Evolutionary conservation across 495 filamentous ascomycete genomes (phyloP).

Genomic region (Endocarpon pusillum): DNA sequence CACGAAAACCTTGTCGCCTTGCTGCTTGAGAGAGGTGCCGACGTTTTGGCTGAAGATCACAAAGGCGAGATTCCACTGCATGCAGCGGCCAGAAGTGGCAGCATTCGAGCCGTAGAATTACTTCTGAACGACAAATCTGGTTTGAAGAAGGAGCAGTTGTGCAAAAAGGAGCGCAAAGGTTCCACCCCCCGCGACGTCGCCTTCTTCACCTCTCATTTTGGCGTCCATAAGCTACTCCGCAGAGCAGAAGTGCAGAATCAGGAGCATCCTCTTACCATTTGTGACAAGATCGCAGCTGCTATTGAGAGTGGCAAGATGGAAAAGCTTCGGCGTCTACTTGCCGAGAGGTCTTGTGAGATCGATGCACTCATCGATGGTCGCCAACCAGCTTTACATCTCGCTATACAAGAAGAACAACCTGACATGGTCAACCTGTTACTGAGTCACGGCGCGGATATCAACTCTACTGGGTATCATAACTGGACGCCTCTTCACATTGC

Average conservation of each 20-base stretch:
- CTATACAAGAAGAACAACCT: conserved; percentile 3
- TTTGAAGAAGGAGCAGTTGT: not conserved
- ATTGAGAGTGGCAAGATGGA: too few relatives aligned
- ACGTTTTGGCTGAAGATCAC: not conserved
- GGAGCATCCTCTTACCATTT: too few relatives aligned
- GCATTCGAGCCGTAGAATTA: not conserved
- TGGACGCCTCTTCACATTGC: conserved; percentile 6
- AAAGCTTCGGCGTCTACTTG: not conserved
- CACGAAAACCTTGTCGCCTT: not conserved
- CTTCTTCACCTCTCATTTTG: conserved; percentile 1
- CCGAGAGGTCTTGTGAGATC: conserved; percentile 1
- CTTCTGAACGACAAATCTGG: conserved; percentile 2
- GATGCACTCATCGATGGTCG: not conserved
- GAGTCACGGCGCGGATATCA: not conserved
- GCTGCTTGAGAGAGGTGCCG: conserved; percentile 3
- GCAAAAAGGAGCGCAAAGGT: not conserved
- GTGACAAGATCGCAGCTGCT: too few relatives aligned
- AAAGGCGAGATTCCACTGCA: conserved; percentile 3
- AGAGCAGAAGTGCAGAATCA: conserved; percentile 2
- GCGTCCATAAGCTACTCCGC: conserved; percentile 1
- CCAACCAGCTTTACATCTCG: conserved; percentile 3
- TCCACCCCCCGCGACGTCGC: conserved; percentile 2
- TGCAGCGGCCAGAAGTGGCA: conserved; percentile 4
- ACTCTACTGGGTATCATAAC: not conserved
- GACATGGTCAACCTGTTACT: conserved; percentile 1